Base-by-base conservation (phyloP, 768 basidiomycete genomes). In the Candolleomyces eurysporus region DNA sequence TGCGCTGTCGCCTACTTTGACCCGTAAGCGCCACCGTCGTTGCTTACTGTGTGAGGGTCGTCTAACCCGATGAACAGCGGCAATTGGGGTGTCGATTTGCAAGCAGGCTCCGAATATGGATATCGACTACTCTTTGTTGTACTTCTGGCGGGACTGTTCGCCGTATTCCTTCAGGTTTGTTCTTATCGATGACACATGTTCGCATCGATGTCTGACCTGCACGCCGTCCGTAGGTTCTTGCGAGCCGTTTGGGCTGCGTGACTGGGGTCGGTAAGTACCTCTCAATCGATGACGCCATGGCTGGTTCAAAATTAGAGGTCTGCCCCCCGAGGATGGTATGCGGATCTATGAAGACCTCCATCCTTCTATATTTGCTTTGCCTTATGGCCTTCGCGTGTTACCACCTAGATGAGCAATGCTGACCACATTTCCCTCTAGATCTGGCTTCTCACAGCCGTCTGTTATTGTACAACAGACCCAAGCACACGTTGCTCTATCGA, bases 1-100 rank as follows among this genome's bases (percentile, higher is more conserved):
- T 93, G 92, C 64, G 84, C 90, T 9, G 92, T 95, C 10, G 93
- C 93, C 0, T 96, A 95, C 73, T 91, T 92, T 68, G 91, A 93
- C 68, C 92, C 91, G 87, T 92, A 66, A 69, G 89, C 79, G 26
- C n/a, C 39, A 26, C 58, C 26, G 58, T 48, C 21, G 32, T 32
- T 19, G 61, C 51, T 46, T 49, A 13, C 61, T 16, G 26, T 50
- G 48, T 57, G 42, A 36, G 17, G 42, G 53, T 51, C 48, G 16
- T 59, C 60, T 26, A 26, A 55, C 8, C 17, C 36, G n/a, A 39
- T 19, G 17, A n/a, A 14, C 58, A 89, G 88, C 19, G 91, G 93
- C 31, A 96, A 95, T 69, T 94, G 93, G 94, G 86, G 89, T 17
- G 93, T 94, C 17, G 94, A 95, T 75, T 77, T 96, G 7, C 89